Conservation (phyloP, 2,329 filamentous ascomycete species). For the Penicillium hesseltinei region DNA sequence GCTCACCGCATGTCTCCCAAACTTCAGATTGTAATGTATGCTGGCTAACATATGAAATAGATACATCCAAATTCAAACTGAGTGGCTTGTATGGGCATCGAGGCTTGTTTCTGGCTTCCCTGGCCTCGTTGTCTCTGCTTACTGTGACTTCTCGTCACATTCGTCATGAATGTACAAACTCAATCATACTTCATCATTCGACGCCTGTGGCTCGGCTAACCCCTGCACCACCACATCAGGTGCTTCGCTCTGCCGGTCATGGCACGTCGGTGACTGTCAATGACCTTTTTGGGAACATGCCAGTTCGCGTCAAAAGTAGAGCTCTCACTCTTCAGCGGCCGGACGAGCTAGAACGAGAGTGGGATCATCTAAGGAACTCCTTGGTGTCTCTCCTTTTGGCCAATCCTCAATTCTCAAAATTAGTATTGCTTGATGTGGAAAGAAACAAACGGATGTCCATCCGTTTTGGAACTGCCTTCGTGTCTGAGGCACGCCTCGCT, state of each 20-base stretch:
- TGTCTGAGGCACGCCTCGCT: not conserved
- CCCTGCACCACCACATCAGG: slow-evolving; percentile 60
- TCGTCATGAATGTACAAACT: slow-evolving; percentile 52
- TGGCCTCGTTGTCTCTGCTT: slow-evolving; percentile 73
- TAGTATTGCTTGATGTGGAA: slow-evolving; percentile 59
- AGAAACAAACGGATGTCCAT: slow-evolving; percentile 39
- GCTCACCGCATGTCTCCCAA: slow-evolving; percentile 58
- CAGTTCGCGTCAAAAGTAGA: slow-evolving; percentile 82
- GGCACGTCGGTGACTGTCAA: slow-evolving; percentile 75
- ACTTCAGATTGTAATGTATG: not conserved
- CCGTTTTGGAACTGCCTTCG: slow-evolving; percentile 8
- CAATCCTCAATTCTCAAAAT: slow-evolving; percentile 57
- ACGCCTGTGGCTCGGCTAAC: slow-evolving; percentile 62
- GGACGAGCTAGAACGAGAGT: slow-evolving; percentile 59
- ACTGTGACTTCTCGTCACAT: slow-evolving; percentile 70
- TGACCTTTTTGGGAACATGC: slow-evolving; percentile 85
- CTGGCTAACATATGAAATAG: slow-evolving; percentile 46
- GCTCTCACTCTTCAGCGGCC: slow-evolving; percentile 53
- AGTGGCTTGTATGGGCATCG: slow-evolving; percentile 60
- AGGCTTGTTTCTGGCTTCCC: slow-evolving; percentile 74
- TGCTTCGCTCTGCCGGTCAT: slow-evolving; percentile 56
- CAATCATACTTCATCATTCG: slow-evolving; percentile 69
- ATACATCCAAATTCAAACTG: slow-evolving; percentile 70
- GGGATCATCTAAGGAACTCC: slow-evolving; percentile 60
- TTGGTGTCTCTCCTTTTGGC: slow-evolving; percentile 67